phyloP scores from a whole-genome alignment of 192 early-diverging fungal genomes.

The Nowakowskiella sp. region DNA sequence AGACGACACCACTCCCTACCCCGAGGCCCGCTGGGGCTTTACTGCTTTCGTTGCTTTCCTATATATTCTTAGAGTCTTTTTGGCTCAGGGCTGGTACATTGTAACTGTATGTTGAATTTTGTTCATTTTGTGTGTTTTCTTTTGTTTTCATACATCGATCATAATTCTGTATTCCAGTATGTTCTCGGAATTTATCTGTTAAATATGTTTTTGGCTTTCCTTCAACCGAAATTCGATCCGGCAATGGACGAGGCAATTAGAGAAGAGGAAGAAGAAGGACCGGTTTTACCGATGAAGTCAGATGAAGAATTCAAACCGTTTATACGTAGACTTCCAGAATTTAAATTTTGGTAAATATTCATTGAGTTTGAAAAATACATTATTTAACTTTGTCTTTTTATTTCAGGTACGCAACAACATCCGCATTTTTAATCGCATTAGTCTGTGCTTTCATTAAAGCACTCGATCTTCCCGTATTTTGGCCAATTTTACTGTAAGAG shows the following conservation, averaged over 20 bases:
- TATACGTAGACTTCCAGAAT: constrained; percentile 92
- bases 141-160: not conserved
- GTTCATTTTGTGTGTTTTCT: not conserved
- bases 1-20: constrained; percentile 74
- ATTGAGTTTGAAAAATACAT: not conserved
- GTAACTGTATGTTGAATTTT: constrained; percentile 53
- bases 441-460: constrained; percentile 77
- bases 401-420: constrained; percentile 70
- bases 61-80: constrained; percentile 71
- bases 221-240: constrained; percentile 95
- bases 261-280: constrained; percentile 55
- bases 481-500: constrained; percentile 84
- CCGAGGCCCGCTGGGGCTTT: constrained; percentile 64
- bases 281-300: constrained; percentile 66
- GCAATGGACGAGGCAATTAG: constrained; percentile 64
- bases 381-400: constrained; percentile 3
- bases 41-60: constrained; percentile 52
- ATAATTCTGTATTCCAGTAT: constrained; percentile 41
- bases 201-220: constrained; percentile 88
- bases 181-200: constrained; percentile 90
- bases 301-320: constrained; percentile 98
- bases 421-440: constrained; percentile 72
- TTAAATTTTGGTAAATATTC: constrained; percentile 87
- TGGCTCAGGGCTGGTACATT: constrained; percentile 91
- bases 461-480: constrained; percentile 96